A percentile compares a stretch with the other conserved stretches of the same genome.
Conservation (phyloP, 1,284 basidiomycete species). For the Singerocomus rubriflavus region DNA sequence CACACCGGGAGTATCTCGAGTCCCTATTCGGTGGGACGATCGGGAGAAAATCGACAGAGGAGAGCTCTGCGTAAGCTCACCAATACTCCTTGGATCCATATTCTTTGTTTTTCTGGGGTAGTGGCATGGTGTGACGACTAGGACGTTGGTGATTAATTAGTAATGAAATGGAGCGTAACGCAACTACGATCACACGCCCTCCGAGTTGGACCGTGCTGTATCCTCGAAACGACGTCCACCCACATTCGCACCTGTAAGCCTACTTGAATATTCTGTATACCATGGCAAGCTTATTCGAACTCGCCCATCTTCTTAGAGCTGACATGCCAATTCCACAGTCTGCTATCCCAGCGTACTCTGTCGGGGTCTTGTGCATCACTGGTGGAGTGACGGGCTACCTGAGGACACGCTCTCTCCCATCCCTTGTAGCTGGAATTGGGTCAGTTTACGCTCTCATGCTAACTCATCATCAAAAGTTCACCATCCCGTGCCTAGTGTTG, state of each 20-base stretch:
- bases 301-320: slow-evolving; percentile 13
- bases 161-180: neutral
- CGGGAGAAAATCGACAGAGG: neutral
- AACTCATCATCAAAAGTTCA: neutral
- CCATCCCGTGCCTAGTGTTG: slow-evolving; percentile 49
- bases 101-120: slow-evolving; percentile 25
- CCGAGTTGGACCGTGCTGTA: neutral
- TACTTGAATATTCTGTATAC: slow-evolving; percentile 14
- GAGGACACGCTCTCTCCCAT: slow-evolving; percentile 71
- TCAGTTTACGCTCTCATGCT: slow-evolving; percentile 30
- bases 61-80: slow-evolving; percentile 16
- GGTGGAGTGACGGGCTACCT: slow-evolving; percentile 74
- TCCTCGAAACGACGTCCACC: neutral
- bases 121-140: slow-evolving; percentile 8
- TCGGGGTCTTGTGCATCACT: slow-evolving; percentile 74
- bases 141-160: slow-evolving; percentile 1
- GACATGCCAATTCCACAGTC: slow-evolving; percentile 49
- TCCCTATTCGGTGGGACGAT: slow-evolving; percentile 18
- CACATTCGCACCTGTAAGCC: slow-evolving; percentile 22
- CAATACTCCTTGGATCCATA: slow-evolving; percentile 30
- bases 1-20: slow-evolving; percentile 28
- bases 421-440: slow-evolving; percentile 78
- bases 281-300: slow-evolving; percentile 30
- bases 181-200: slow-evolving; percentile 15
- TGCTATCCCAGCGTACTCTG: slow-evolving; percentile 76